Base-by-base conservation (phyloP, 352 stramenopile species). In the Phytophthora kernoviae region DNA sequence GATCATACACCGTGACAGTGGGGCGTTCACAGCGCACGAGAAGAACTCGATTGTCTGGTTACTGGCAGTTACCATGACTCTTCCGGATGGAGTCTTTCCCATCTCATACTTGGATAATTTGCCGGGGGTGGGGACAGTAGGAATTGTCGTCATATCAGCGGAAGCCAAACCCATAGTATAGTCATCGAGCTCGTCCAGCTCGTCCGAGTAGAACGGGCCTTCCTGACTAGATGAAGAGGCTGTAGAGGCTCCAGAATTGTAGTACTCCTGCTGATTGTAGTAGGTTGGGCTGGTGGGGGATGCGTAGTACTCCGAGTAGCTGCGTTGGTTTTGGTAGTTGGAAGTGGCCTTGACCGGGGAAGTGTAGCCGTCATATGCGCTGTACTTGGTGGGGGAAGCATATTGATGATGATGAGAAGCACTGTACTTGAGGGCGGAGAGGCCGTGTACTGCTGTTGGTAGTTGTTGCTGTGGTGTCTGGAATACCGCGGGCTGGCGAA, bases 41-140 rank as follows among this genome's bases (percentile, higher is more conserved):
- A 93, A 94, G 60, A 94, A 90, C 72, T 94, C 85, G 63, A 94
- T 73, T 33, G 85, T 93, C 70, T 94, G 85, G 65, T 94, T 91
- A 42, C 83, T 70, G 6, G 77, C 71, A 24, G 85, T 93, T 12
- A 93, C 68, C 54, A 93, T 70, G 30, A 94, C 84, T 68, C 81
- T 66, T 32, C 85, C 85, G 2, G 80, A 90, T 34, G 85, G 85
- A 65, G 79, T 94, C 73, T 91, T 91, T 52, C 79, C 81, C 21
- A 69, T 62, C 58, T 94, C 85, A 61, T 90, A 94, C n/a, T 71
- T 74, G 17, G 81, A 90, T 42, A 94, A 70, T 49, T 72, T 77
- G 0, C 85, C 62, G 4, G 85, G 79, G 30, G 85, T 94, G 2
- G 83, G 81, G 5, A 93, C 80, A 0, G 80, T 93, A 1, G 85